A percentile compares a stretch with the other conserved stretches of the same genome.
Conservation (phyloP, 331 rosid genomes). For the Malus hybrid region DNA sequence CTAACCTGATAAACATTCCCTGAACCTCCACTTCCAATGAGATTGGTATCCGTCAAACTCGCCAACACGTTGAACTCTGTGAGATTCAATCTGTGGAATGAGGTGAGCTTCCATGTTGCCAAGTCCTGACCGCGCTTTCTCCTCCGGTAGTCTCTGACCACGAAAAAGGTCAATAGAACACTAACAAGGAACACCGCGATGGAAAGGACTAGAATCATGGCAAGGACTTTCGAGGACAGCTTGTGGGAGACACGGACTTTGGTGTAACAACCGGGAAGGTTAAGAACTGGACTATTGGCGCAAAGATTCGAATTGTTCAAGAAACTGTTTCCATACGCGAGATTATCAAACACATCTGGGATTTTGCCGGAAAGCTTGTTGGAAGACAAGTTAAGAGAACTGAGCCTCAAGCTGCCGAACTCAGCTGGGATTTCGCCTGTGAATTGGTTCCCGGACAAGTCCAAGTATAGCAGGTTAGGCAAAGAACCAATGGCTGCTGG, state of each 20-base stretch:
- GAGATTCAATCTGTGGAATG: constrained; percentile 63
- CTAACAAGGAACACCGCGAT: constrained; percentile 18
- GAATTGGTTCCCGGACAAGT: constrained; percentile 55
- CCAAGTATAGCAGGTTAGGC: constrained; percentile 51
- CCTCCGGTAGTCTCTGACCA: constrained; percentile 9
- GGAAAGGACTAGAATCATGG: constrained; percentile 29
- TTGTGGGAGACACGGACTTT: constrained; percentile 18
- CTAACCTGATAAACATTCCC: constrained; percentile 62
- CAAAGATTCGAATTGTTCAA: constrained; percentile 59
- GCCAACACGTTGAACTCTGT: constrained; percentile 51
- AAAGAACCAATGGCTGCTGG: constrained; percentile 43
- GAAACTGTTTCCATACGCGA: constrained; percentile 58
- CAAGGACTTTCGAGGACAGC: constrained; percentile 33
- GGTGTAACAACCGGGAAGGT: constrained; percentile 41
- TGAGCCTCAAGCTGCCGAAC: constrained; percentile 38
- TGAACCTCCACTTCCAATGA: constrained; percentile 75
- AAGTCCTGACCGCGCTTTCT: constrained; percentile 23
- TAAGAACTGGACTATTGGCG: constrained; percentile 20
- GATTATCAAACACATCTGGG: constrained; percentile 53
- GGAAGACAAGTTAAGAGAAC: constrained; percentile 69
- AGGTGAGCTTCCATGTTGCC: constrained; percentile 60
- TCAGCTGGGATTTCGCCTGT: constrained; percentile 68
- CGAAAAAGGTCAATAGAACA: constrained; percentile 17
- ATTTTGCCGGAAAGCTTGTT: constrained; percentile 67
- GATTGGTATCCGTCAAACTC: constrained; percentile 45